Evolutionary conservation across 2,329 filamentous ascomycete genomes (phyloP).

Genomic region (Stagonosporopsis cucurbitacearum): DNA sequence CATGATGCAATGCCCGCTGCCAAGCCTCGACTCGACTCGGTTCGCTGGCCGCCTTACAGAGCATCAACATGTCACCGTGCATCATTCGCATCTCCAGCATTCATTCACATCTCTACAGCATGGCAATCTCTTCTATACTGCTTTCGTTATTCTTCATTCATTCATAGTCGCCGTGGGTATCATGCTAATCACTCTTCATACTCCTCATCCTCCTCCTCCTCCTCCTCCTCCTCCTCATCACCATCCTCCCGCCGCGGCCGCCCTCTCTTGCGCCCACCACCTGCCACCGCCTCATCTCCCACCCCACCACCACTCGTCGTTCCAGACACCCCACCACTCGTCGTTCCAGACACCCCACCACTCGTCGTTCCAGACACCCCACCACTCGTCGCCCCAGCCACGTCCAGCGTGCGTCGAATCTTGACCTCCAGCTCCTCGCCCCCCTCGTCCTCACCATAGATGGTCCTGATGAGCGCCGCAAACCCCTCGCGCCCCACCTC

Average conservation of each 20-base stretch:
- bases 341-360: constrained; percentile 25
- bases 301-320: constrained; percentile 1
- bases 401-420: constrained; percentile 43
- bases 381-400: constrained; percentile 28
- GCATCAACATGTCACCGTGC: too few species aligned
- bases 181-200: too few species aligned
- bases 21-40: too few species aligned
- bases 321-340: too few species aligned
- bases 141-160: too few species aligned
- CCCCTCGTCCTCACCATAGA: constrained; percentile 51
- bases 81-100: too few species aligned
- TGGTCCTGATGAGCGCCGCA: constrained; percentile 67
- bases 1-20: too few species aligned
- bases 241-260: constrained; percentile 5
- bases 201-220: constrained; percentile 1
- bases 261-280: constrained; percentile 27
- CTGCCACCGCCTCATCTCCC: not conserved
- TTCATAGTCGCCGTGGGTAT: too few species aligned
- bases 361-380: constrained; percentile 28
- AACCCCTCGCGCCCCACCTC: constrained; percentile 83
- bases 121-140: too few species aligned
- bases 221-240: too few species aligned
- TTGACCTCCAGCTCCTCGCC: constrained; percentile 47
- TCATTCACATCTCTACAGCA: too few species aligned
- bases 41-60: too few species aligned